Evolutionary conservation across 768 basidiomycete genomes (phyloP).

Genomic region (Royoungia palumana): DNA sequence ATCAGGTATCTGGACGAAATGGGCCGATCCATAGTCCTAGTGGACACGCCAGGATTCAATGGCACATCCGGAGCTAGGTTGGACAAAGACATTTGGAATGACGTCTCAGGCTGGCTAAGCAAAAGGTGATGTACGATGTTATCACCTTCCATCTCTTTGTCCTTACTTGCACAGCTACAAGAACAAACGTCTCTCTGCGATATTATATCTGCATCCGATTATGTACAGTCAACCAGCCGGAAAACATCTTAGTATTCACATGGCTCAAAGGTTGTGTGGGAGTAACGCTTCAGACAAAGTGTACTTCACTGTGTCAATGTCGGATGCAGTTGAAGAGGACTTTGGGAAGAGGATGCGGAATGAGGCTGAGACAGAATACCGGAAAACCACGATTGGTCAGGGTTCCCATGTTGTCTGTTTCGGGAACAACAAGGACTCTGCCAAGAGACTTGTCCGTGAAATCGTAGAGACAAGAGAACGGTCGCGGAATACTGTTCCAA

Average conservation of each 20-base stretch:
- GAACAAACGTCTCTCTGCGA: constrained; percentile 25
- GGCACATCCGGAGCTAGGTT: constrained; percentile 9
- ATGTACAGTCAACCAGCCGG: constrained; percentile 36
- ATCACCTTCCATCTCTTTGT: not conserved
- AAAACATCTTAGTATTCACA: constrained; percentile 29
- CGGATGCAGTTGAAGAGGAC: constrained; percentile 25
- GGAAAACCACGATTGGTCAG: constrained; percentile 4
- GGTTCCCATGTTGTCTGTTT: constrained; percentile 11
- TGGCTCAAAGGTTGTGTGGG: constrained; percentile 32
- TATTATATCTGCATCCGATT: constrained; percentile 42
- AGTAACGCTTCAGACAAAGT: constrained; percentile 29
- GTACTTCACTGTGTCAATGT: constrained; percentile 36
- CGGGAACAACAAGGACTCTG: constrained; percentile 7
- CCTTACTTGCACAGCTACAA: constrained; percentile 1
- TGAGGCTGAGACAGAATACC: not conserved
- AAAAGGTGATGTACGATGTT: constrained; percentile 1
- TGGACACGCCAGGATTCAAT: constrained; percentile 26
- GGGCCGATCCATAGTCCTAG: constrained; percentile 10
- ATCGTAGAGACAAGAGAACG: no score
- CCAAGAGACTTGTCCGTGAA: constrained; percentile 4
- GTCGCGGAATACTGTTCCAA: no score
- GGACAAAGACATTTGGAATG: constrained; percentile 11
- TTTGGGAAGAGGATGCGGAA: constrained; percentile 16
- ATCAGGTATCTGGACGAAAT: constrained; percentile 4
- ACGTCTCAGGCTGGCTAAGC: constrained; percentile 14